Conservation (phyloP, 2,329 filamentous ascomycete genomes). For the Scolecobasidium constrictum region DNA sequence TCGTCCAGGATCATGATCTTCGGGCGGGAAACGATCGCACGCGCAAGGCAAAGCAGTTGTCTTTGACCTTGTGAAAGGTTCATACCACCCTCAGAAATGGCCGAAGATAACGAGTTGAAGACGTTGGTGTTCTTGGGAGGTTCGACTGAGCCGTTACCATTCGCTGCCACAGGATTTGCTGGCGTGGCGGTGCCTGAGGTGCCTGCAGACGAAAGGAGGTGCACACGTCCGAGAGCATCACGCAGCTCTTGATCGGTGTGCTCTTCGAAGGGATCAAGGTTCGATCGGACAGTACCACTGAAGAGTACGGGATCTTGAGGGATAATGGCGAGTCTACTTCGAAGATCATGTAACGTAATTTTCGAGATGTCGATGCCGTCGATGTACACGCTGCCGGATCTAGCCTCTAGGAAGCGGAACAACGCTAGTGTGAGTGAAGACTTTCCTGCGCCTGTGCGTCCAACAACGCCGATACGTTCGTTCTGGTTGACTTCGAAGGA, state of each 20-base stretch:
- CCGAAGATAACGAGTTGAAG: constrained; percentile 12
- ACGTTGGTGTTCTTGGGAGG: constrained; percentile 12
- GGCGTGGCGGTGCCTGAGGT: not conserved
- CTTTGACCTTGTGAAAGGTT: constrained; percentile 16
- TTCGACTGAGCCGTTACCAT: not conserved
- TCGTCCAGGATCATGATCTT: constrained; percentile 75
- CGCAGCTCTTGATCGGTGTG: constrained; percentile 58
- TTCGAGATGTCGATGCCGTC: constrained; percentile 67
- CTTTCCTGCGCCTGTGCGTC: constrained; percentile 69
- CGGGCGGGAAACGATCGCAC: constrained; percentile 35
- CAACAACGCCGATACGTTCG: constrained; percentile 53
- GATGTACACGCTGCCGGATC: constrained; percentile 31
- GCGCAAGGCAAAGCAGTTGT: constrained; percentile 16
- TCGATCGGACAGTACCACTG: constrained; percentile 64
- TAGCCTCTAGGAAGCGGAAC: constrained; percentile 61
- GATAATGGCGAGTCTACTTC: constrained; percentile 69
- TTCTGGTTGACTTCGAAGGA: constrained; percentile 56
- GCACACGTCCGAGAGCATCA: constrained; percentile 59
- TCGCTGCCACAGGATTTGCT: not conserved
- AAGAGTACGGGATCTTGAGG: constrained; percentile 77
- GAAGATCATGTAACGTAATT: constrained; percentile 57
- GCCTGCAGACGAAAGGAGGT: constrained; percentile 37
- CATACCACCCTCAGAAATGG: constrained; percentile 13
- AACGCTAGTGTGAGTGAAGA: constrained; percentile 64
- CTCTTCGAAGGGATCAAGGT: constrained; percentile 66